Conservation (phyloP, 2,329 filamentous ascomycete genomes). For the Diplodia corticola region DNA sequence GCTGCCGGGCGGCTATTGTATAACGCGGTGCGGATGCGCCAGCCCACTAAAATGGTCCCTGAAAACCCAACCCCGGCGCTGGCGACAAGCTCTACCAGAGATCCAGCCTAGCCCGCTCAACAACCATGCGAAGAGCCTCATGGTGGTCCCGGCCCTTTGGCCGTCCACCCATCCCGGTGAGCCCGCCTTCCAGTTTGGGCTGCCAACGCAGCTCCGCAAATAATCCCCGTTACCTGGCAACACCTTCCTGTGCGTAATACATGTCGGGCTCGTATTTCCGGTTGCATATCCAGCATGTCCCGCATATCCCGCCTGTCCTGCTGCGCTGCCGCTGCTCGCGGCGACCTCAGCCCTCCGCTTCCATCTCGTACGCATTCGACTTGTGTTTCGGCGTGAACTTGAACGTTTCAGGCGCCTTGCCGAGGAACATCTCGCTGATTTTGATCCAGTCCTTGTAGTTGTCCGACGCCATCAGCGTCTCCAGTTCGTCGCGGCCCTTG, state of each 20-base stretch:
- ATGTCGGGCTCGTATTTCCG: background rate
- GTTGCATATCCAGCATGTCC: background rate
- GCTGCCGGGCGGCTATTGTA: conserved; percentile 8
- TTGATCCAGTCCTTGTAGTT: conserved; percentile 99
- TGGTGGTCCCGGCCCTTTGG: background rate
- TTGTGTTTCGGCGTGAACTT: conserved; percentile 98
- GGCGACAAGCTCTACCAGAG: background rate
- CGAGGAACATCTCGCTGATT: conserved; percentile 98
- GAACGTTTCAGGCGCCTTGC: conserved; percentile 85
- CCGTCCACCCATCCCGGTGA: background rate
- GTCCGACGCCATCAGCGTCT: conserved; percentile 85
- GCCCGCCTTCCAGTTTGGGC: background rate
- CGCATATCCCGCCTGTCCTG: background rate
- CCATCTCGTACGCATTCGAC: conserved; percentile 84
- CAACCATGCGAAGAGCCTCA: conserved; percentile 3
- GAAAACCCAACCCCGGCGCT: background rate
- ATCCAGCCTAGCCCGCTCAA: conserved; percentile 12
- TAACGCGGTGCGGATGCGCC: conserved; percentile 3
- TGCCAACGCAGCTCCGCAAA: background rate
- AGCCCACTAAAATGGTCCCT: conserved; percentile 8
- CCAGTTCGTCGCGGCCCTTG: conserved; percentile 81
- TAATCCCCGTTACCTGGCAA: background rate
- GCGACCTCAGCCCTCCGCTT: conserved; percentile 46
- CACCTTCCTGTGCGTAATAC: background rate
- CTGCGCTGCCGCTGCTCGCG: background rate